These are phyloP conservation scores for Candida sanyiensis DNA, from an alignment of 805 yeast genomes.

Conservation along the genomic window DNA sequence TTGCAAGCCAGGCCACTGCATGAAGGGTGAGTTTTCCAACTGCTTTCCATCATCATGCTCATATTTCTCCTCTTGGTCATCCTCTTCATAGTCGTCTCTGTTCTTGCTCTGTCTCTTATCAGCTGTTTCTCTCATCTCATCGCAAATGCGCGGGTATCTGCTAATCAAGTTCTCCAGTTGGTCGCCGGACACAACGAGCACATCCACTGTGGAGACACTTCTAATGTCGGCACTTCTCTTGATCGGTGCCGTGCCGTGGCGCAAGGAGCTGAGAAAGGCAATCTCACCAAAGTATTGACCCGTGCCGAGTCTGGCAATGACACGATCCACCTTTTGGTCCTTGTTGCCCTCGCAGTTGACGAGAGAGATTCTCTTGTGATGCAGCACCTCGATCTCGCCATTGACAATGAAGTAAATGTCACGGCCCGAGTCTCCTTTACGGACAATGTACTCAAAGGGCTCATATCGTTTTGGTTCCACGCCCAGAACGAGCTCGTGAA, in stretches of 20 bases:
- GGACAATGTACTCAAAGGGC: constrained; percentile 56
- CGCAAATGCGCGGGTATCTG: constrained; percentile 52
- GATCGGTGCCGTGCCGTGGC: constrained; percentile 12
- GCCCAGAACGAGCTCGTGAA: constrained; percentile 59
- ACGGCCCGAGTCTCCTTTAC: constrained; percentile 53
- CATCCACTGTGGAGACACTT: constrained; percentile 53
- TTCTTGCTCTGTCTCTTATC: constrained; percentile 39
- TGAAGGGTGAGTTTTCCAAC: constrained; percentile 16
- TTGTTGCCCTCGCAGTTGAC: constrained; percentile 16
- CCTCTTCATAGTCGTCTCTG: constrained; percentile 14
- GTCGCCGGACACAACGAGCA: constrained; percentile 53
- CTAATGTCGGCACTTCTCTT: constrained; percentile 60
- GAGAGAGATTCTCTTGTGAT: constrained; percentile 27
- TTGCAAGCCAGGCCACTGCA: constrained; percentile 24
- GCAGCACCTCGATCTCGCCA: constrained; percentile 69
- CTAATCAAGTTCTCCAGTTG: constrained; percentile 48
- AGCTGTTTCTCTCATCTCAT: constrained; percentile 59
- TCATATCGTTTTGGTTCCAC: constrained; percentile 50
- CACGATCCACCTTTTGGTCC: constrained; percentile 30
- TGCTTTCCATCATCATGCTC: constrained; percentile 9
- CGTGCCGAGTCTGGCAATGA: constrained; percentile 51
- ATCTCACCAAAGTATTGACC: constrained; percentile 76
- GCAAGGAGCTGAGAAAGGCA: constrained; percentile 52
- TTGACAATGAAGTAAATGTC: constrained; percentile 61
- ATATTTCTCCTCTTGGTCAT: constrained; percentile 11